Base-by-base conservation (phyloP, 768 basidiomycete genomes). In the Collybia nuda region DNA sequence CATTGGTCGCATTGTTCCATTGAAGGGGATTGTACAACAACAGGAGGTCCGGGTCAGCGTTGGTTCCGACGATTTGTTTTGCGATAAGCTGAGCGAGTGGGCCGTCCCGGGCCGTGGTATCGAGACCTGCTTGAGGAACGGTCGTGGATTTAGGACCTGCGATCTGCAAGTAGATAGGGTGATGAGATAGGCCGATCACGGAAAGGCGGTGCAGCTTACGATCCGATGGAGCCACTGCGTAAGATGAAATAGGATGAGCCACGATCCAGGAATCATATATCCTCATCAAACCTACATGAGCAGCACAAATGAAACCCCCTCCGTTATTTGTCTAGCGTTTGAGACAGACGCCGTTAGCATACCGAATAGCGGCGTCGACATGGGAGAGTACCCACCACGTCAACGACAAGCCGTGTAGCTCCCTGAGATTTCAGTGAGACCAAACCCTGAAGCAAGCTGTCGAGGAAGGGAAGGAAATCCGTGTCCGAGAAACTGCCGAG, bases 291-390 rank as follows among this genome's bases (percentile, higher is more conserved):
- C 80, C 63, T 57, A 82, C 81, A 63, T 82, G 78, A 9, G 82
- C 80, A 37, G 80, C 71, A 61, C 82, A 84, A 51, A 84, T 80
- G 65, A 75, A 84, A 12, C 74, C 77, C 54, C 78, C 76, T 41
- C 77, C 78, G 47, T 78, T 80, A 54, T 79, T 78, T 1, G 72
- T 70, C 76, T 79, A 48, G 6, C 21, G 32, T 43, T 24, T 37
- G 44, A 38, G 9, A 19, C 52, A 39, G 17, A 41, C 32, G 23
- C 24, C 12, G 29, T 48, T 18, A 38, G 35, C 28, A 24, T 22
- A 21, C 51, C 15, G 18, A 50, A 12, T 29, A 18, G 38, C 19
- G 44, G 44, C 7, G 36, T 37, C n/a, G 11, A 40, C 21, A 28
- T 21, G 18, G 42, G 22, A 22, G n/a, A 32, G 38, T 21, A 68